These are phyloP conservation scores for Hymenoscyphus fructigenus DNA, from an alignment of 2,329 filamentous ascomycete genomes.

Conservation along the genomic window DNA sequence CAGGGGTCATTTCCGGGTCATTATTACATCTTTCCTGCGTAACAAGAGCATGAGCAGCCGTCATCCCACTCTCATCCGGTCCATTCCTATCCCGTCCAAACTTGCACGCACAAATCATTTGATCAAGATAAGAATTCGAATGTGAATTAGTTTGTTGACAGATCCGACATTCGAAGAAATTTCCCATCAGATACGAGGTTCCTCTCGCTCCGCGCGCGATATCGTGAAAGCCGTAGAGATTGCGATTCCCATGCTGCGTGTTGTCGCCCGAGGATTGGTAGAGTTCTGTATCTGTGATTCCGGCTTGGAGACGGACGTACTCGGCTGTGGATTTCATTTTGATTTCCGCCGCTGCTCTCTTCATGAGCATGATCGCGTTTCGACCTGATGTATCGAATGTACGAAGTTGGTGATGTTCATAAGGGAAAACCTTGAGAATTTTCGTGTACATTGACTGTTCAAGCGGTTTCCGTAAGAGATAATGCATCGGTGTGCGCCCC, in stretches of 20 bases:
- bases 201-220: conserved; percentile 27
- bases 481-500: conserved; percentile 28
- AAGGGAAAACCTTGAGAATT: conserved; percentile 25
- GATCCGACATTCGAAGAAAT: conserved; percentile 23
- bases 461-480: conserved; percentile 25
- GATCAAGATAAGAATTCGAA: conserved; percentile 25
- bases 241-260: conserved; percentile 1
- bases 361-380: conserved; percentile 24
- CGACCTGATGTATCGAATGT: conserved; percentile 26
- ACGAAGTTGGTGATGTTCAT: conserved; percentile 24
- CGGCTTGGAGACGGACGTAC: conserved; percentile 23
- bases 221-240: conserved; percentile 27
- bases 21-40: conserved; percentile 20
- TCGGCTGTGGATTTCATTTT: conserved; percentile 19
- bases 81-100: conserved; percentile 25
- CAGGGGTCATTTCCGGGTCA: conserved; percentile 15
- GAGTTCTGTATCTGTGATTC: conserved; percentile 22
- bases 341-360: conserved; percentile 20
- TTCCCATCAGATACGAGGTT: conserved; percentile 14
- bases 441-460: conserved; percentile 22
- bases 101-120: conserved; percentile 25
- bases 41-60: conserved; percentile 25
- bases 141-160: conserved; percentile 24
- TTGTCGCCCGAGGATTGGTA: conserved; percentile 17
- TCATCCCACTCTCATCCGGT: conserved; percentile 27